Base-by-base conservation (phyloP, 306 rosid species). In the Corylus avellana region DNA sequence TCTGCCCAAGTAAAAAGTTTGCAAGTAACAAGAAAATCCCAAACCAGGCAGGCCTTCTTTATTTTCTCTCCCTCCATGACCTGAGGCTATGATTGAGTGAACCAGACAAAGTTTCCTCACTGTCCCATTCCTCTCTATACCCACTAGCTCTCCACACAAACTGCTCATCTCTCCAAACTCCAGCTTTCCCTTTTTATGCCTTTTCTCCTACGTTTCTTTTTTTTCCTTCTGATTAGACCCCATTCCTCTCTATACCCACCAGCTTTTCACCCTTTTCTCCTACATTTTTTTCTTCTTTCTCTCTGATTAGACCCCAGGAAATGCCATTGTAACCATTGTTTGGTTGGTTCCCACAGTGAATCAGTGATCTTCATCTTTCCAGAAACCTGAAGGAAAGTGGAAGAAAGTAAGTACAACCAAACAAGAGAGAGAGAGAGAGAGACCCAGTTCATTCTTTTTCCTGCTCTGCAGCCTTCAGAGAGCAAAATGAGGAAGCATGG, bases 401-500 rank as follows among this genome's bases (percentile, higher is more conserved):
- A 81, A 67, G 81, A 73, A 78, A 11, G 68, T 57, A 70, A 74
- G 11, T 42, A 48, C n/a, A 74, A 73, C 46, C 25, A 17, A 5
- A 66, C 37, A 49, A 76, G 74, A 42, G 46, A 42, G 46, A 42
- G 7, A 20, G 14, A 35, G 18, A 53, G 75, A 63, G 67, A 69
- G 22, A 78, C 51, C 77, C 77, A 66, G 74, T 61, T 76, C 71
- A 37, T 29, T 76, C 7, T 71, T 81, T 70, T 46, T 89, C 42
- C 79, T 70, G 70, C 55, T 48, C 74, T 48, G 72, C 77, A 75
- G 81, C 73, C 73, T 72, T 84, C 71, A 50, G 83, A 63, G 70
- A 78, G 53, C 79, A 91, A 90, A 78, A 95, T 95, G 98, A 92
- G 98, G 91, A 95, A 90, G 91, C 76, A 92, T 77, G 98, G 98